These are phyloP conservation scores for Morella rubra DNA, from an alignment of 306 rosid genomes.

Conservation along the genomic window DNA sequence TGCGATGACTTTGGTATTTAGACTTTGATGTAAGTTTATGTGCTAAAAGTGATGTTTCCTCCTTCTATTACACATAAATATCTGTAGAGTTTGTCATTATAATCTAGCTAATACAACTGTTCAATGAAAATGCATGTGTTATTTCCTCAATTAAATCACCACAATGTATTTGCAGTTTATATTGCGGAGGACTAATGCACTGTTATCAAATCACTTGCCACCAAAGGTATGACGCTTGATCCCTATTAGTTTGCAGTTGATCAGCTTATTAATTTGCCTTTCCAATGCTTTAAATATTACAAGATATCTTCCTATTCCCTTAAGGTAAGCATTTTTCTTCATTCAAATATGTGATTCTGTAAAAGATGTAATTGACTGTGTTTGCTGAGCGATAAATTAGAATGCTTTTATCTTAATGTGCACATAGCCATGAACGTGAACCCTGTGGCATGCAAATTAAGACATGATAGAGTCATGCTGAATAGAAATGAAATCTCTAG, in stretches of 20 bases:
- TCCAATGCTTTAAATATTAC: background rate
- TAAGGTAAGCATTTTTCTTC: background rate
- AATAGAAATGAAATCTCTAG: background rate
- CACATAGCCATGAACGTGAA: no score
- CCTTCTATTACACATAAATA: no score
- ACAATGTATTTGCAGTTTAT: slow-evolving; percentile 69
- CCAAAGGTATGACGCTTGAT: slow-evolving; percentile 69
- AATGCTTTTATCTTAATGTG: no score
- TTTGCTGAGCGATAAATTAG: no score
- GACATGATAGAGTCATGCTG: background rate
- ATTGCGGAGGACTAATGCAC: slow-evolving; percentile 83
- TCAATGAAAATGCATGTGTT: slow-evolving; percentile 17
- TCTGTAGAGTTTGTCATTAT: no score
- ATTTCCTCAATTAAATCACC: slow-evolving; percentile 21
- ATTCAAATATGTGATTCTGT: background rate
- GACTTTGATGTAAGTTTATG: no score
- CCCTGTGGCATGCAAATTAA: background rate
- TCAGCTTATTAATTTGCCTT: background rate
- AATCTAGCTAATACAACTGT: slow-evolving; percentile 12
- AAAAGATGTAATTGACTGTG: no score
- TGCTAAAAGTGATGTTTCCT: no score
- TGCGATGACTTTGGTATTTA: no score
- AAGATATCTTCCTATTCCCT: background rate
- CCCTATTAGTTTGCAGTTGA: no score
- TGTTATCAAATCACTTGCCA: slow-evolving; percentile 90